Evolutionary conservation across 495 filamentous ascomycete species (phyloP), one percentile per base, ranked within the genome.

Genomic region (Lophiostoma macrostomum): DNA sequence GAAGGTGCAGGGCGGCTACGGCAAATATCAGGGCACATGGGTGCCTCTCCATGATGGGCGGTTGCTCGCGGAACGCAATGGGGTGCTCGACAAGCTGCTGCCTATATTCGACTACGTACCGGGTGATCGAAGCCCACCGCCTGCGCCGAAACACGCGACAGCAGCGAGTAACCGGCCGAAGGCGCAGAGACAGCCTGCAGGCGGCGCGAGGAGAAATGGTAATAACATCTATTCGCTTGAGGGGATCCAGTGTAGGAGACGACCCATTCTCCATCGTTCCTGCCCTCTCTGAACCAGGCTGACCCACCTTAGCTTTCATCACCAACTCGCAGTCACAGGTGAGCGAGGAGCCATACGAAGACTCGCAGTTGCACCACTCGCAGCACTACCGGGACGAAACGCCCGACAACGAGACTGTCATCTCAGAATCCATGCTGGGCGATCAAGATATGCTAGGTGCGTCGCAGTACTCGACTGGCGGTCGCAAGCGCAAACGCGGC

Each of bases 11-110:
- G 93, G 93, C 55, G 93, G 93, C 19, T 98, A 97, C 70, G 93
- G 93, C 46, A 98, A 97, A 80, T 98, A 96, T 61, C 93, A 98
- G 74, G 90, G 90, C 52, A 98, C 93, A 34, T 98, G 94, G 94
- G 89, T 98, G 20, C 91, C 93, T 5, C 78, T 98, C 19, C 79
- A 84, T 23, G 82, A 88, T 50, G 93, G 88, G 32, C 80, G 86
- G 51, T 69, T 76, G 60, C 84, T 98, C 5, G 93, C 93, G 20
- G 79, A 84, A 45, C 84, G 90, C 50, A 95, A 96, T 67, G 84
- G 84, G 46, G 79, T 96, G 41, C 81, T 90, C 38, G 82, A 90
- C 8, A 87, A 88, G 54, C 73, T 98, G 28, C 76, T 76, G 30
- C 81, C 88, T 28, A 93, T 98, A 56, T 93, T 98, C 71, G 88